These are phyloP conservation scores for Porpolomopsis calyptriformis DNA, from an alignment of 768 basidiomycete species.

Conservation along the genomic window DNA sequence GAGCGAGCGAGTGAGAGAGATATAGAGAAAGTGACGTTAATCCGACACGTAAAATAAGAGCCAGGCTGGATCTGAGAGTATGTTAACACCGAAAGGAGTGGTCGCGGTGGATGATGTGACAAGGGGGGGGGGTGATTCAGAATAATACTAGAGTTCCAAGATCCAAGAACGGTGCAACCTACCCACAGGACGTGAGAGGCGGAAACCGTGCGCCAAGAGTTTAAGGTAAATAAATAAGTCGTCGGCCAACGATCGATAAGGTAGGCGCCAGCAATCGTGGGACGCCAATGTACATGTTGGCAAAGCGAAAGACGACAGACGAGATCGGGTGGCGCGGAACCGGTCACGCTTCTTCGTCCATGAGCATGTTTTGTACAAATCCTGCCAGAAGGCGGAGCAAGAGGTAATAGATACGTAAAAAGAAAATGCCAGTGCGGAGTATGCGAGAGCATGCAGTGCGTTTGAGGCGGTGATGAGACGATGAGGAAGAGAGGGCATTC, in stretches of 20 bases:
- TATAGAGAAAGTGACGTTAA: neutral
- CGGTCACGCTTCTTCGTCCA: no score
- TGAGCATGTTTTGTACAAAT: conserved; percentile 5
- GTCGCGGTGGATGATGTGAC: neutral
- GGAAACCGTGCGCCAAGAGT: no score
- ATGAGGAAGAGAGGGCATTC: neutral
- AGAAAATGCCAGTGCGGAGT: conserved; percentile 3
- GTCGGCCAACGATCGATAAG: neutral
- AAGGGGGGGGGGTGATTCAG: neutral
- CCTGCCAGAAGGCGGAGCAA: neutral
- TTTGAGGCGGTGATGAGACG: conserved; percentile 5
- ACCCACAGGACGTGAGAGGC: no score
- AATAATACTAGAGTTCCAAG: conserved; percentile 2
- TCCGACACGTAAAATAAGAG: neutral
- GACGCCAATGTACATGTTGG: neutral
- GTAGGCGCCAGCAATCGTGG: neutral
- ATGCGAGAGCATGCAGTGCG: conserved; percentile 6
- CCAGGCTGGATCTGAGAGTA: neutral
- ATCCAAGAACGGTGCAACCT: neutral
- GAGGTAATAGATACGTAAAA: neutral
- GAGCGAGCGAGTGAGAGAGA: neutral
- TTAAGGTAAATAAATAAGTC: neutral
- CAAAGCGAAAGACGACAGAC: neutral
- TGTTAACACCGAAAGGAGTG: neutral
- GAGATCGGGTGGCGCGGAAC: neutral